Percentiles rank a stretch among this genome's conserved stretches.
phyloP scores from a whole-genome alignment of 1,284 basidiomycete species.

The Ceratorhiza oryzae-sativae region DNA sequence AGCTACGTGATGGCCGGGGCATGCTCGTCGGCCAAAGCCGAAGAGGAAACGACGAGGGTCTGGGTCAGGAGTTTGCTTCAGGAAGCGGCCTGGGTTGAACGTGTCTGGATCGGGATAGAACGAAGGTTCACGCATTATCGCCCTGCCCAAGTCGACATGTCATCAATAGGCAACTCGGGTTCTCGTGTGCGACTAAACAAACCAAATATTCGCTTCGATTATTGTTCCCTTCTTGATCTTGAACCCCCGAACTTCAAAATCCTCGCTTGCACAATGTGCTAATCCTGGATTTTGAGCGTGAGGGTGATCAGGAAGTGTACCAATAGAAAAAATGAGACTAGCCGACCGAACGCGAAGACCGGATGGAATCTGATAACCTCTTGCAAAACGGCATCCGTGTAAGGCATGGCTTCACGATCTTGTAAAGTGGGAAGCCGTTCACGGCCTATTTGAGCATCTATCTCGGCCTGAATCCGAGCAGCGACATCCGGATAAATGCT shows the following conservation, averaged over 20 bases:
- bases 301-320: neutral
- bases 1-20: constrained; percentile 30
- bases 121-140: neutral
- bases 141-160: neutral
- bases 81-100: constrained; percentile 25
- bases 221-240: constrained; percentile 14
- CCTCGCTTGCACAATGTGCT: constrained; percentile 6
- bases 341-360: constrained; percentile 2
- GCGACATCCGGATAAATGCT: constrained; percentile 37
- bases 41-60: constrained; percentile 27
- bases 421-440: constrained; percentile 32
- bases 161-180: neutral
- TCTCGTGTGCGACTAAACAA: neutral
- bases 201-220: constrained; percentile 24
- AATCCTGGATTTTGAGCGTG: neutral
- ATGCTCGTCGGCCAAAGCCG: constrained; percentile 30
- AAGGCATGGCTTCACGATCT: constrained; percentile 40
- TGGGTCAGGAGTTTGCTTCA: constrained; percentile 6
- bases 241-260: constrained; percentile 9
- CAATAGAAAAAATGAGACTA: neutral
- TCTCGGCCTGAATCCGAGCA: constrained; percentile 17
- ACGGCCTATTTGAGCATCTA: constrained; percentile 36
- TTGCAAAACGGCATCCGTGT: constrained; percentile 44
- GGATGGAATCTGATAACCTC: constrained; percentile 37
- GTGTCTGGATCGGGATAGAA: neutral